These are phyloP conservation scores for Helichrysum umbraculigerum DNA, from an alignment of 129 eudicot genomes.

Conservation along the genomic window DNA sequence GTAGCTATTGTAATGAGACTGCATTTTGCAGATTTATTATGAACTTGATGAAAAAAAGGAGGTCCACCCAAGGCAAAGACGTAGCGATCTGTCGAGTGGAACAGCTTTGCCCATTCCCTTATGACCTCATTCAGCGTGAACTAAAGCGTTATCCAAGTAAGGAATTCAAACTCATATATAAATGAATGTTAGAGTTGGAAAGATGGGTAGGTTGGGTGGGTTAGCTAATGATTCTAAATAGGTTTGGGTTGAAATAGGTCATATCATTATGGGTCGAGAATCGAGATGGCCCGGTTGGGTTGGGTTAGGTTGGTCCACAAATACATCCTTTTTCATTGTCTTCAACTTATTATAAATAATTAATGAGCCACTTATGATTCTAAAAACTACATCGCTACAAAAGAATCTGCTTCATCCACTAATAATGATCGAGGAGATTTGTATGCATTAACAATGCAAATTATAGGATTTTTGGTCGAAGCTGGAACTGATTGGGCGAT, in stretches of 20 bases:
- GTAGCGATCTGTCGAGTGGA: constrained; percentile 93
- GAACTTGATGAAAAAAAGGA: constrained; percentile 90
- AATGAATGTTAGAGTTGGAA: neutral
- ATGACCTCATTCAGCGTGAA: no score
- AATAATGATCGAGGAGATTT: neutral
- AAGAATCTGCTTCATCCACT: neutral
- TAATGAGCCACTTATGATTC: neutral
- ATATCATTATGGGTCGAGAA: neutral
- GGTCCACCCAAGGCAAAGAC: constrained; percentile 52
- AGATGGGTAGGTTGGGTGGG: constrained; percentile 13
- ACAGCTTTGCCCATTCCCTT: no score
- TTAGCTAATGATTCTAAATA: neutral
- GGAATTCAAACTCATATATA: constrained; percentile 17
- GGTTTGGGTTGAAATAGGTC: neutral
- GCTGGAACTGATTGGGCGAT: neutral
- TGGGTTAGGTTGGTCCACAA: neutral
- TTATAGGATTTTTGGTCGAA: neutral
- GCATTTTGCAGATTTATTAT: constrained; percentile 66
- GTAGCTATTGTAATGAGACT: neutral
- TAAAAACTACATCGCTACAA: neutral
- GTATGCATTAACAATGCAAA: neutral
- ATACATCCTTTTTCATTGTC: neutral
- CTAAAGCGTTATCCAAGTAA: constrained; percentile 93
- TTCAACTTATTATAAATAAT: neutral
- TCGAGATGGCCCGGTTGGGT: neutral